phyloP scores from a whole-genome alignment of 2,329 filamentous ascomycete genomes.

The Penicillium sp. region DNA sequence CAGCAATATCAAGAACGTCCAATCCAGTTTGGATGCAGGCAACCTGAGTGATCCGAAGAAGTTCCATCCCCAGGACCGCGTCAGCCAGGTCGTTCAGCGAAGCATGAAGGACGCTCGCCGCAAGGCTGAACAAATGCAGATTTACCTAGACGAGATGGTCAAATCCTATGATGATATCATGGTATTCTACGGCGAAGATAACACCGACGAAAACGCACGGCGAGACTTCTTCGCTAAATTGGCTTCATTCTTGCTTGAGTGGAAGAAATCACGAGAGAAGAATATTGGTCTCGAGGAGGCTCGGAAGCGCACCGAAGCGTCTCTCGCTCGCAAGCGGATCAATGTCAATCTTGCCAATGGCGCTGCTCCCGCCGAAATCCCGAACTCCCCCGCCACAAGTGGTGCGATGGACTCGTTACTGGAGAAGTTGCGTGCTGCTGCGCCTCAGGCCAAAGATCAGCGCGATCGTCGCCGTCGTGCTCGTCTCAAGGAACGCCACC shows the following conservation, averaged over 20 bases:
- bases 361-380: constrained; percentile 46
- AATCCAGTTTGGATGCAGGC: constrained; percentile 85
- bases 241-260: constrained; percentile 84
- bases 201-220: constrained; percentile 84
- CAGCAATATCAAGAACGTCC: constrained; percentile 90
- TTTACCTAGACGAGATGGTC: constrained; percentile 91
- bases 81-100: constrained; percentile 85
- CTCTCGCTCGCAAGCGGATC: constrained; percentile 78
- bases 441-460: constrained; percentile 84
- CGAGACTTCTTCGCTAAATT: constrained; percentile 95
- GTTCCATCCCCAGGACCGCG: constrained; percentile 96
- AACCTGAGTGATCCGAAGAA: constrained; percentile 96
- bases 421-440: constrained; percentile 90
- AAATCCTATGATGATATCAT: constrained; percentile 93
- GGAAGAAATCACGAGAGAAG: constrained; percentile 95
- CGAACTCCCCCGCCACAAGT: constrained; percentile 68
- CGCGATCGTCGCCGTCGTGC: constrained; percentile 84
- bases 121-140: constrained; percentile 92
- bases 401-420: constrained; percentile 95
- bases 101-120: constrained; percentile 95
- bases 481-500: constrained; percentile 84
- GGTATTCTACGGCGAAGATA: constrained; percentile 94
- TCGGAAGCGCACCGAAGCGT: constrained; percentile 81
- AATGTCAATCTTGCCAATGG: constrained; percentile 66
- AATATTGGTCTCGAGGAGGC: constrained; percentile 81